Conservation (phyloP, 1,284 basidiomycete genomes). For the Hemileia vastatrix region DNA sequence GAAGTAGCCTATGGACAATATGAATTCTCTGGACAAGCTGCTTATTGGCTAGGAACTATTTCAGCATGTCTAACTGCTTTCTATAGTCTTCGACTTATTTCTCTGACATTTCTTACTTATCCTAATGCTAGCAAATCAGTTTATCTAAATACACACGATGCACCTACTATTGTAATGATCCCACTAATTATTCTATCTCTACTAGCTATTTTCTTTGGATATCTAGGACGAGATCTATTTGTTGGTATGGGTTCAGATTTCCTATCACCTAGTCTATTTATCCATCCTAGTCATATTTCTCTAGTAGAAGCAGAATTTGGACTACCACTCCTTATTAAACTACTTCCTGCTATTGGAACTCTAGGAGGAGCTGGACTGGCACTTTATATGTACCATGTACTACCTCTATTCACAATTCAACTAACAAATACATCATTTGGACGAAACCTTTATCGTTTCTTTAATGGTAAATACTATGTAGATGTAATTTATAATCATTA, state of each 20-base stretch:
- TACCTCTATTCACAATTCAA: constrained; percentile 33
- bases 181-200: constrained; percentile 44
- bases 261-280: constrained; percentile 34
- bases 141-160: constrained; percentile 44
- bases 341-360: constrained; percentile 36
- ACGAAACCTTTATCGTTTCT: constrained; percentile 36
- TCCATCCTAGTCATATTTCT: constrained; percentile 35
- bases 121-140: constrained; percentile 42
- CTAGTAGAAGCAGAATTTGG: constrained; percentile 42
- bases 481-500: constrained; percentile 36
- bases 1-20: constrained; percentile 40
- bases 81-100: constrained; percentile 44
- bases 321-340: constrained; percentile 36
- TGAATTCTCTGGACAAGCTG: constrained; percentile 38
- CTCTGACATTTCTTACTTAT: constrained; percentile 43
- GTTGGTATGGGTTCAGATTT: constrained; percentile 41
- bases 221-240: constrained; percentile 42
- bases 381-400: constrained; percentile 35
- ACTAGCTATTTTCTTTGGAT: constrained; percentile 45
- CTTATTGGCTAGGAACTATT: constrained; percentile 44
- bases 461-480: constrained; percentile 40
- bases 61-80: constrained; percentile 45
- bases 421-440: constrained; percentile 35
- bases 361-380: constrained; percentile 35
- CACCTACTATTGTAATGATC: constrained; percentile 40